Conservation (phyloP, 2,329 filamentous ascomycete species). For the Ascochyta pisi region DNA sequence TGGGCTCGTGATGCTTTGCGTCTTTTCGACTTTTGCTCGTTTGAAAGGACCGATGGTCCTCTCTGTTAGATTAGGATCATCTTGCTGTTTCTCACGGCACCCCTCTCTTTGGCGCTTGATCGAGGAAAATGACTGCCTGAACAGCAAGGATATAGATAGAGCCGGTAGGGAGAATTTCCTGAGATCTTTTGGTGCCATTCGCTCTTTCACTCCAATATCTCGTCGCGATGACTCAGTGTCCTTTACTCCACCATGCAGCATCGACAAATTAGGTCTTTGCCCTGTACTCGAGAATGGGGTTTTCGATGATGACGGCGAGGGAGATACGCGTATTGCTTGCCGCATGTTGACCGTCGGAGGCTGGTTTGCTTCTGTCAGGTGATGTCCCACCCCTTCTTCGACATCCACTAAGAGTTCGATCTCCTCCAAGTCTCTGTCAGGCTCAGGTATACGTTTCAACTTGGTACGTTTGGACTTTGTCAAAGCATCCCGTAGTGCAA, state of each 20-base stretch:
- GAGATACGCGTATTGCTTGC: background rate
- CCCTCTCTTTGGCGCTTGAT: background rate
- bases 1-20: background rate
- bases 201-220: too few species aligned
- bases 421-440: background rate
- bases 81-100: background rate
- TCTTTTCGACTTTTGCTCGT: background rate
- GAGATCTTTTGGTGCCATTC: background rate
- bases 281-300: background rate
- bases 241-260: background rate
- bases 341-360: too few species aligned
- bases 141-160: background rate
- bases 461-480: background rate
- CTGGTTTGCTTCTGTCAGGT: background rate
- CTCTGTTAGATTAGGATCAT: background rate
- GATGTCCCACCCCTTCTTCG: background rate
- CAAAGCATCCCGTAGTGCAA: constrained; percentile 41
- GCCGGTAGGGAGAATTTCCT: background rate
- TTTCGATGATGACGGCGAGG: background rate
- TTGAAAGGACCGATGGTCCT: background rate
- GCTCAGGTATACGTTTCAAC: too few species aligned
- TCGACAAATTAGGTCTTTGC: background rate
- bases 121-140: background rate
- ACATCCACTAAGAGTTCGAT: background rate
- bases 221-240: background rate